Percentiles rank a stretch among this genome's conserved stretches.
Conservation (phyloP, 106 monocot genomes). For the Apostasia ramifera region DNA sequence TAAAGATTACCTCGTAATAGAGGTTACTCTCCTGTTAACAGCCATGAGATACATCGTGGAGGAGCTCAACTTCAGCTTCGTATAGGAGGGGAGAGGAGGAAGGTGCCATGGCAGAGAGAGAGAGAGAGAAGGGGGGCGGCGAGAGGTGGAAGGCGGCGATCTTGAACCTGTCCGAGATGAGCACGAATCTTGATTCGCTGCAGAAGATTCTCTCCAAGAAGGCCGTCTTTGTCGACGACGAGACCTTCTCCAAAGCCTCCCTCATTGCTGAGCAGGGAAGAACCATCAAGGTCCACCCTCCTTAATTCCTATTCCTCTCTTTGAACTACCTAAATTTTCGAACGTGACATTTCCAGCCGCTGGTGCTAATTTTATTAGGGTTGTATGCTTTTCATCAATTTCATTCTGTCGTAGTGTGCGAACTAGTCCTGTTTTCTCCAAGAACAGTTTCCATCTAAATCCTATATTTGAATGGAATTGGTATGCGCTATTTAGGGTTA, state of each 20-base stretch:
- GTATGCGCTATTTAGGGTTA: no score
- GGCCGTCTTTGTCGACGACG: slow-evolving; percentile 94
- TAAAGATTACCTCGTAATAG: no score
- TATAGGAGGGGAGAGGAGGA: not conserved
- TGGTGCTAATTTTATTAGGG: not conserved
- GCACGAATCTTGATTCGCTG: slow-evolving; percentile 54
- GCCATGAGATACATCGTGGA: no score
- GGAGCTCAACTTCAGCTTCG: not conserved
- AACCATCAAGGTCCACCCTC: slow-evolving; percentile 62
- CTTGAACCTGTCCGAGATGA: slow-evolving; percentile 57
- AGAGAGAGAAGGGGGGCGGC: slow-evolving; percentile 21
- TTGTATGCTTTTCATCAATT: not conserved
- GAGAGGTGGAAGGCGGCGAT: slow-evolving; percentile 68
- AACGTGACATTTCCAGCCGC: not conserved
- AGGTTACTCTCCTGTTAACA: no score
- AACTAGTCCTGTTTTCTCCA: not conserved
- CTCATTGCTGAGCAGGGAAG: slow-evolving; percentile 69
- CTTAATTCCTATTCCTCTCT: not conserved
- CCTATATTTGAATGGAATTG: no score
- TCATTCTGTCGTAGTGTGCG: not conserved
- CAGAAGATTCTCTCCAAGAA: slow-evolving; percentile 75
- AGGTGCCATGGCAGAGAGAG: slow-evolving; percentile 31
- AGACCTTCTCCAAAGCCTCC: slow-evolving; percentile 79
- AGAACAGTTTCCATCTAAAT: no score
- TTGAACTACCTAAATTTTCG: not conserved